Base-by-base conservation (phyloP, 2,329 filamentous ascomycete genomes). In the Niveomyces coronatus region DNA sequence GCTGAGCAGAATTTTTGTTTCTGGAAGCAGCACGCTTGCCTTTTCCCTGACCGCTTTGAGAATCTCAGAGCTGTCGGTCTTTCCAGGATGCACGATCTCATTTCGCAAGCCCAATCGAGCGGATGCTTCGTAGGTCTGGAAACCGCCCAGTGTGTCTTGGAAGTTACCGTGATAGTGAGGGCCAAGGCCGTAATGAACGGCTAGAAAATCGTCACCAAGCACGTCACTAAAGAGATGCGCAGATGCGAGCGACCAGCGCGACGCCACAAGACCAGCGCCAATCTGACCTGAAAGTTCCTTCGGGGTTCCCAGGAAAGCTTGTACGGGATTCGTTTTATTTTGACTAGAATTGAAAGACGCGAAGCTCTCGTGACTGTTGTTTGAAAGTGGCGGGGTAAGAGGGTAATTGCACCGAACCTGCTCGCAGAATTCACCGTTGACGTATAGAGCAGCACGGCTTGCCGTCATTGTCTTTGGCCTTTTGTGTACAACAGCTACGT, bases 71-170 rank as follows among this genome's bases (percentile, higher is more conserved):
- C 75, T 79, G 44, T 94, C 86, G 47, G 94, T 86, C 53, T 87
- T 93, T 10, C 87, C 88, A 2, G 85, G 82, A 57, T 94, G 85
- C 26, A 94, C 70, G 36, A 87, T 76, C 53, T 98, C 91, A 50
- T 96, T 96, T 31, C 89, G 82, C 37, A 95, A 71, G 42, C 93
- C 91, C 27, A 98, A 65, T 38, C 85, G 80, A 7, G 91, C 89
- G 1, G 91, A 96, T 6, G 91, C 89, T 50, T 84, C 79, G 54
- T 98, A 98, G 0, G 93, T 98, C 54, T 96, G 87, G 52, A 98
- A 94, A 2, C 87, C 89, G 5, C 93, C 91, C 11, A 98, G 71
- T 49, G 86, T 91, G 53, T 98, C 91, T 60, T 98, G 91, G 49
- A 94, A 94, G 54, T 98, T 98, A 13, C 91, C 91, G 53, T 86